These are phyloP conservation scores for Fraxinus paxiana DNA, from an alignment of 305 asterid genomes.

Conservation along the genomic window DNA sequence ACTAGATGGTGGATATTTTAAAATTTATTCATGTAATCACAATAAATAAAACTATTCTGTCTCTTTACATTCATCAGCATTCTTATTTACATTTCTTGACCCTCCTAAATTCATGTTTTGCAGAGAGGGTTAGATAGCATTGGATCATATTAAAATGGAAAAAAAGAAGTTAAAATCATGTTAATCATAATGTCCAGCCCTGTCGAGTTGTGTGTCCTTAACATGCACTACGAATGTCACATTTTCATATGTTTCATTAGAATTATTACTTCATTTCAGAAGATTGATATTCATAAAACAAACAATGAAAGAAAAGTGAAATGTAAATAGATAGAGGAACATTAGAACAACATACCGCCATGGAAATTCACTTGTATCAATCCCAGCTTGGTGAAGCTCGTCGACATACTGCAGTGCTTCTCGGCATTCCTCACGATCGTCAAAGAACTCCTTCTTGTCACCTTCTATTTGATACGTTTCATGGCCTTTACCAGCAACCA, in stretches of 20 bases:
- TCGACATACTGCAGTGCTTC: conserved; percentile 96
- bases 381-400: conserved; percentile 99
- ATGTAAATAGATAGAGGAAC: not conserved
- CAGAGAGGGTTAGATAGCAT: not conserved
- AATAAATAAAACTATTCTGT: not conserved
- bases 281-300: not conserved
- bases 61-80: not conserved
- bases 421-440: conserved; percentile 92
- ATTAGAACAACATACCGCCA: conserved; percentile 59
- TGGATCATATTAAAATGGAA: not conserved
- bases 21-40: not conserved
- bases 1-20: not conserved
- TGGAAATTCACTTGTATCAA: conserved; percentile 97
- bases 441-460: conserved; percentile 84
- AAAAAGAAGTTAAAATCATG: not conserved
- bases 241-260: not conserved
- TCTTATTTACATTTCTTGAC: not conserved
- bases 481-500: conserved; percentile 97
- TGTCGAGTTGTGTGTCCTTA: not conserved
- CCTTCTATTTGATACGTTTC: conserved; percentile 79
- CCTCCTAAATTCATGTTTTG: not conserved
- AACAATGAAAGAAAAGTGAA: not conserved
- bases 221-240: not conserved
- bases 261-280: not conserved
- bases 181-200: not conserved